Percentiles rank a stretch among this genome's conserved stretches.
Conservation (phyloP, 306 rosid genomes). For the Pyrus bretschneideri region DNA sequence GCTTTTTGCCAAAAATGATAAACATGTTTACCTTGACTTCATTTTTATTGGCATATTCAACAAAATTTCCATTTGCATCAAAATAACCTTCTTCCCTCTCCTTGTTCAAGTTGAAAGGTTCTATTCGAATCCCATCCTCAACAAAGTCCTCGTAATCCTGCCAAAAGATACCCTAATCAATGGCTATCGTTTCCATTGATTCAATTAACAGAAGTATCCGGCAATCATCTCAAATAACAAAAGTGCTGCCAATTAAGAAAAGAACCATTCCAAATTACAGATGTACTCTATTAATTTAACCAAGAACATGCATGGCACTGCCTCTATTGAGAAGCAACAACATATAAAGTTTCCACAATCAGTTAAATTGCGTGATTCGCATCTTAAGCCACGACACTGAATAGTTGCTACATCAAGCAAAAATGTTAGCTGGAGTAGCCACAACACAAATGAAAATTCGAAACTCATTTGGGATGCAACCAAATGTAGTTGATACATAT, state of each 20-base stretch:
- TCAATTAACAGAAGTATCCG: constrained; percentile 24
- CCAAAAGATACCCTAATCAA: constrained; percentile 41
- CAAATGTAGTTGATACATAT: not conserved
- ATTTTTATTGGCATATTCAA: constrained; percentile 64
- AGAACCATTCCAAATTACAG: constrained; percentile 12
- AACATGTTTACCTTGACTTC: constrained; percentile 25
- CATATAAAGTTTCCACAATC: not conserved
- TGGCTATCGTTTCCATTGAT: constrained; percentile 31
- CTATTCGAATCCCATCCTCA: constrained; percentile 76
- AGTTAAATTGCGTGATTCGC: not conserved
- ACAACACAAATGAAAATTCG: not conserved
- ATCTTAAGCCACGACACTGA: not conserved
- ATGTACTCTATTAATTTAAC: not conserved
- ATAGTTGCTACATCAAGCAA: not conserved
- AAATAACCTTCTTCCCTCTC: constrained; percentile 97
- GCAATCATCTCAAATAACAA: constrained; percentile 26
- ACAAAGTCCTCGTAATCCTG: constrained; percentile 42
- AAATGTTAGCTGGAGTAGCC: too few species aligned
- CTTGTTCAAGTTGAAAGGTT: constrained; percentile 76
- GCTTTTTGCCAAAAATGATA: not conserved
- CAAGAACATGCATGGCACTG: not conserved
- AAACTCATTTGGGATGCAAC: not conserved
- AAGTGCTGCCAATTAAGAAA: constrained; percentile 15
- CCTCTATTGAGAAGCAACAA: not conserved
- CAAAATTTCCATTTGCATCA: constrained; percentile 70